Evolutionary conservation across 2,329 filamentous ascomycete genomes (phyloP).

Genomic region (Clonostachys rosea): DNA sequence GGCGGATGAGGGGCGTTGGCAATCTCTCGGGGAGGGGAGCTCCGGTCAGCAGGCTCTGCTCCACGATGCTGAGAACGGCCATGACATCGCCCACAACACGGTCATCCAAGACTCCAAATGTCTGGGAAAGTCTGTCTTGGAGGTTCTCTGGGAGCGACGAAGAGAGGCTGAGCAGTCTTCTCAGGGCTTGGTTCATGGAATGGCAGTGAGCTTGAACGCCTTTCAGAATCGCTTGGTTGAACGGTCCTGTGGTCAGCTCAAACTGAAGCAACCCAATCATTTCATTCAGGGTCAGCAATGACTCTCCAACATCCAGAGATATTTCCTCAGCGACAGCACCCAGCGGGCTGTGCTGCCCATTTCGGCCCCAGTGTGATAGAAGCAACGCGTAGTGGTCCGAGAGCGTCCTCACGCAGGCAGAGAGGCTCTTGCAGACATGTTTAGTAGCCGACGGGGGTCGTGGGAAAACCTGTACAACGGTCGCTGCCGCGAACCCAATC

Average conservation of each 20-base stretch:
- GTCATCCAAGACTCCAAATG: constrained; percentile 33
- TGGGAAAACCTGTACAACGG: constrained; percentile 40
- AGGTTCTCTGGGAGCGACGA: constrained; percentile 29
- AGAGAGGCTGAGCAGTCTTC: constrained; percentile 21
- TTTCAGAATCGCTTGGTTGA: constrained; percentile 19
- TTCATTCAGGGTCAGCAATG: constrained; percentile 13
- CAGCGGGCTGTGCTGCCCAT: constrained; percentile 18
- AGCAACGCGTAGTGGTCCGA: constrained; percentile 44
- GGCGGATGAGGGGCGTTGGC: constrained; percentile 37
- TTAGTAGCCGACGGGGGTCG: constrained; percentile 37
- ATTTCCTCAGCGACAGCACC: constrained; percentile 18
- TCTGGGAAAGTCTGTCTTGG: constrained; percentile 28
- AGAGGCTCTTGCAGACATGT: constrained; percentile 37
- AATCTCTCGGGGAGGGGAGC: constrained; percentile 40
- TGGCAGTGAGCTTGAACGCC: constrained; percentile 19
- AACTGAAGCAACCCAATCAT: constrained; percentile 18
- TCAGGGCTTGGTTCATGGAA: constrained; percentile 24
- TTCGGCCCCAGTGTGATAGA: constrained; percentile 34
- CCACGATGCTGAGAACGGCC: constrained; percentile 39
- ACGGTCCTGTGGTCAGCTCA: constrained; percentile 21
- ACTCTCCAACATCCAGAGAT: constrained; percentile 19
- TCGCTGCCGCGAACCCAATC: constrained; percentile 33
- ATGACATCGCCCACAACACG: constrained; percentile 42
- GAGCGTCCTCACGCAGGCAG: constrained; percentile 32
- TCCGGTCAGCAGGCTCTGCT: constrained; percentile 40